phyloP scores from a whole-genome alignment of 1,139 yeast species.

The Candida labiduridarum region DNA sequence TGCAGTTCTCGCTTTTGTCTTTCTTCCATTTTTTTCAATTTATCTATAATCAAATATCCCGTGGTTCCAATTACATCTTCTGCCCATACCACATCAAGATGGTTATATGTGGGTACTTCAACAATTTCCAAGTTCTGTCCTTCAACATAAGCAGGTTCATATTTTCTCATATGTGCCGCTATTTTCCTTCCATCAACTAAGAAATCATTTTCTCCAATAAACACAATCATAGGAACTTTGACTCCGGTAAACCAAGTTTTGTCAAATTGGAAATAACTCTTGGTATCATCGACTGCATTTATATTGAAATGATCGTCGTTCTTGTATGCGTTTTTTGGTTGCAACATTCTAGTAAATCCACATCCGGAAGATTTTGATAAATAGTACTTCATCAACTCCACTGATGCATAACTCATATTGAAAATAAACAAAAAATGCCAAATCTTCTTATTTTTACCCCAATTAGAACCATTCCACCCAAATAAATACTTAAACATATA shows the following conservation, averaged over 20 bases:
- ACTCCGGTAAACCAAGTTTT: constrained; percentile 56
- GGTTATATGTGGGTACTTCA: constrained; percentile 51
- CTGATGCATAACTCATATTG: constrained; percentile 82
- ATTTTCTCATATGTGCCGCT: constrained; percentile 49
- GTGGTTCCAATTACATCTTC: constrained; percentile 45
- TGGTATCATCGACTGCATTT: constrained; percentile 31
- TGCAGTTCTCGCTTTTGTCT: neutral
- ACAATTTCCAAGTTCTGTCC: constrained; percentile 40
- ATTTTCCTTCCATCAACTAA: constrained; percentile 68
- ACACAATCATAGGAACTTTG: constrained; percentile 58
- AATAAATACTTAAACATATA: constrained; percentile 81
- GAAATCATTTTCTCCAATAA: constrained; percentile 64
- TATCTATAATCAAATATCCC: constrained; percentile 23
- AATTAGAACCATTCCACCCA: constrained; percentile 79
- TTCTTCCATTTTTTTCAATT: constrained; percentile 9
- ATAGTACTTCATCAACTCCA: constrained; percentile 93
- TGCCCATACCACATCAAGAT: constrained; percentile 60
- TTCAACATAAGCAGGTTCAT: constrained; percentile 48
- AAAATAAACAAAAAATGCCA: constrained; percentile 77
- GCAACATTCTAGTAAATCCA: constrained; percentile 44
- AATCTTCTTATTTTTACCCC: constrained; percentile 62
- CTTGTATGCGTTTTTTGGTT: constrained; percentile 33
- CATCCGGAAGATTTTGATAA: constrained; percentile 47
- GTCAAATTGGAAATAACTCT: constrained; percentile 56
- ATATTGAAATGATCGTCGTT: constrained; percentile 28